Evolutionary conservation across 768 basidiomycete species (phyloP).

Genomic region (Collybia sp.): DNA sequence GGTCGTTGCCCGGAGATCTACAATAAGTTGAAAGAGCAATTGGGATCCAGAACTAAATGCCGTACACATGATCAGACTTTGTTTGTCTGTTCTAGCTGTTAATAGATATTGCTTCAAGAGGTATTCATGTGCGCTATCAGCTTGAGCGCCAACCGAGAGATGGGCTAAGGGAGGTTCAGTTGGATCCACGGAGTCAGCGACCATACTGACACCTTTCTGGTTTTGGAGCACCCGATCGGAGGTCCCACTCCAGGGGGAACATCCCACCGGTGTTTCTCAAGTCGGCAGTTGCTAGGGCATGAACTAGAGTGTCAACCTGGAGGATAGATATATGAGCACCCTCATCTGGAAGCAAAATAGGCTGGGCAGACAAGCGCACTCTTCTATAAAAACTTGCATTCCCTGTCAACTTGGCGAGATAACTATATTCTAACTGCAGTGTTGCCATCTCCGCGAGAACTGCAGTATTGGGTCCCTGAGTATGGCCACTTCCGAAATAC

Average conservation of each 20-base stretch:
- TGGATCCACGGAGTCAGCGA: background rate
- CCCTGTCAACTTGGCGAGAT: conserved; percentile 75
- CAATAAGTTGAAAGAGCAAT: background rate
- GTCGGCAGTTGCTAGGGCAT: conserved; percentile 42
- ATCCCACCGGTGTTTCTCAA: conserved; percentile 49
- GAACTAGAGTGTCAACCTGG: conserved; percentile 46
- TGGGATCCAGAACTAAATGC: background rate
- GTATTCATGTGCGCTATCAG: conserved; percentile 78
- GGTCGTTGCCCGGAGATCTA: conserved; percentile 60
- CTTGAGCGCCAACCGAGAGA: conserved; percentile 59
- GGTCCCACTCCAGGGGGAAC: conserved; percentile 58
- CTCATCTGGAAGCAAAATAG: background rate
- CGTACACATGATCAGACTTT: conserved; percentile 65
- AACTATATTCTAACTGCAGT: conserved; percentile 81
- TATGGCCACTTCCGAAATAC: conserved; percentile 21
- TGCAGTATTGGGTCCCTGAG: conserved; percentile 29
- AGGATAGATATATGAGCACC: background rate
- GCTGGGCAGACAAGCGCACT: conserved; percentile 26
- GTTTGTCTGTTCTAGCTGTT: conserved; percentile 56
- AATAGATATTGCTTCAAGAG: conserved; percentile 70
- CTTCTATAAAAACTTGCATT: conserved; percentile 56
- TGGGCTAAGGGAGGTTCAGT: conserved; percentile 22
- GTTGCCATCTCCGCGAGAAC: conserved; percentile 78
- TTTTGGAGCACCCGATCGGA: conserved; percentile 27
- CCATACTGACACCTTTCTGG: conserved; percentile 42